These are phyloP conservation scores for Phaeolepiota aurea DNA, from an alignment of 768 basidiomycete genomes.

Conservation along the genomic window DNA sequence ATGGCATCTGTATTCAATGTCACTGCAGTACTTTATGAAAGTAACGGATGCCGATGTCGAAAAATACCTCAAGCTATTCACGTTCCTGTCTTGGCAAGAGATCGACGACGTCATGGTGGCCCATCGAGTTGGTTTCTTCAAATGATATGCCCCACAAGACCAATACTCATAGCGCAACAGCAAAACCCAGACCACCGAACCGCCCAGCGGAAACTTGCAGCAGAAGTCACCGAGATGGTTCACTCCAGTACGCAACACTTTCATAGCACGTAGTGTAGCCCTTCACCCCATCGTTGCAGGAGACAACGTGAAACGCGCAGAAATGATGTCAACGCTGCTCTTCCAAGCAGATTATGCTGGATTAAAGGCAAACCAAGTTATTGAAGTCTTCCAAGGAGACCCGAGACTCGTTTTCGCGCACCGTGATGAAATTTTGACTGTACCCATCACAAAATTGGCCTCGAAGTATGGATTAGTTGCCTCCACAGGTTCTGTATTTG, in stretches of 20 bases:
- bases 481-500: conserved; percentile 53
- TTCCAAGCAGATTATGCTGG: conserved; percentile 34
- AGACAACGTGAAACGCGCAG: conserved; percentile 28
- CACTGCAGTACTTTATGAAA: conserved; percentile 77
- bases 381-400: conserved; percentile 56
- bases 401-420: conserved; percentile 51
- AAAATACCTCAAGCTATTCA: conserved; percentile 76
- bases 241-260: conserved; percentile 24
- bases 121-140: conserved; percentile 42
- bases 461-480: conserved; percentile 46
- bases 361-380: conserved; percentile 48
- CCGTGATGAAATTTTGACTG: conserved; percentile 40
- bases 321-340: conserved; percentile 32
- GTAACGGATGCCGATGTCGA: conserved; percentile 75
- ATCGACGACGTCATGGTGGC: conserved; percentile 47
- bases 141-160: not conserved
- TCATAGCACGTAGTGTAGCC: not conserved
- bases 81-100: conserved; percentile 53
- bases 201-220: conserved; percentile 40
- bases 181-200: conserved; percentile 31
- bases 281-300: conserved; percentile 15
- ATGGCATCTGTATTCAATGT: not conserved
- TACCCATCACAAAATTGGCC: conserved; percentile 54
- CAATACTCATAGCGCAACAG: conserved; percentile 14
- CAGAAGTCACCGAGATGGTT: conserved; percentile 46